phyloP scores from a whole-genome alignment of 2,329 filamentous ascomycete genomes.

The Neocucurbitaria cava region DNA sequence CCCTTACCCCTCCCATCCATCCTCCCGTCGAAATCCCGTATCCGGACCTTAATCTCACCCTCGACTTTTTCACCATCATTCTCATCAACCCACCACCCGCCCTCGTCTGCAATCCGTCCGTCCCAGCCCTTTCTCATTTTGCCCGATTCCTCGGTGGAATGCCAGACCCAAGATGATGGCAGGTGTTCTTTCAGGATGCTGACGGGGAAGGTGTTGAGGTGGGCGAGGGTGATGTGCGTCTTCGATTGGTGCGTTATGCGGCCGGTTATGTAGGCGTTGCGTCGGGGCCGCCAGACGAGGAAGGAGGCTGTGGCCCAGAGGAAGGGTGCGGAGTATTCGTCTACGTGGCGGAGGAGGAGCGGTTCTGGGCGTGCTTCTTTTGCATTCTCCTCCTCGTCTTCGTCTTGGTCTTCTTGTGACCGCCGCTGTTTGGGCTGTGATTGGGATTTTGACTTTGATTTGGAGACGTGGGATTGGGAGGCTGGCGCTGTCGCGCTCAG shows the following conservation, averaged over 20 bases:
- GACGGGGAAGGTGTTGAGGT: slow-evolving; percentile 91
- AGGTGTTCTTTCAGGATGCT: slow-evolving; percentile 80
- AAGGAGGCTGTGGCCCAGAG: slow-evolving; percentile 90
- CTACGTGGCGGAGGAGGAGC: slow-evolving; percentile 34
- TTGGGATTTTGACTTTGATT: slow-evolving; percentile 7
- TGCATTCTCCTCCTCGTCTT: neutral
- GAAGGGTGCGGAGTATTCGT: slow-evolving; percentile 84
- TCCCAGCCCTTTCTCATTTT: slow-evolving; percentile 35
- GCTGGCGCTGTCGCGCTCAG: slow-evolving; percentile 66
- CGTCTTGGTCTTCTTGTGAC: too few relatives aligned
- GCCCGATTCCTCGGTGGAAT: slow-evolving; percentile 34
- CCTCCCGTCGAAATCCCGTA: slow-evolving; percentile 84
- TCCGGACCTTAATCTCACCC: slow-evolving; percentile 69
- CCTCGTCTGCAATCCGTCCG: slow-evolving; percentile 50
- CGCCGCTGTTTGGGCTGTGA: slow-evolving; percentile 1
- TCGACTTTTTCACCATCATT: slow-evolving; percentile 66
- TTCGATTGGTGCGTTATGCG: slow-evolving; percentile 86
- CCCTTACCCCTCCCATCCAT: slow-evolving; percentile 67
- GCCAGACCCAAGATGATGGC: slow-evolving; percentile 80
- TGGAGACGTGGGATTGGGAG: neutral
- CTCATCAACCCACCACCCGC: slow-evolving; percentile 80
- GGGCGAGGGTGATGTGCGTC: slow-evolving; percentile 86
- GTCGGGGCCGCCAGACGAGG: slow-evolving; percentile 78
- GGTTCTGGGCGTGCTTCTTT: slow-evolving; percentile 9
- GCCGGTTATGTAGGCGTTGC: slow-evolving; percentile 78